These are phyloP conservation scores for Penicillium janthinellum DNA, from an alignment of 2,329 filamentous ascomycete genomes.

Conservation along the genomic window DNA sequence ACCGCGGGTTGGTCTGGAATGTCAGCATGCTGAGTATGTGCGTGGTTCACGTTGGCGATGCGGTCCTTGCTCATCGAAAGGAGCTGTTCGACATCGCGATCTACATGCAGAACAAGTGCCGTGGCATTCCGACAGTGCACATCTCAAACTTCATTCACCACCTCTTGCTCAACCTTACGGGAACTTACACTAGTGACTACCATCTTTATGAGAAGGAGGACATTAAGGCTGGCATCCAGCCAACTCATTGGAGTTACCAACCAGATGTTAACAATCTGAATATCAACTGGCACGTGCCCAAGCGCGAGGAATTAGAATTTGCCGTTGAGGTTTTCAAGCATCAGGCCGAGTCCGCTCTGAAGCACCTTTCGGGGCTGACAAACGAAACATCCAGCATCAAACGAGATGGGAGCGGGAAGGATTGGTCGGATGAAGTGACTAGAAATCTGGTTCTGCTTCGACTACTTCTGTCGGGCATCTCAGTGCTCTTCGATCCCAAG, in stretches of 20 bases:
- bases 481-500: conserved; percentile 82
- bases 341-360: conserved; percentile 75
- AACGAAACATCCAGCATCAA: conserved; percentile 79
- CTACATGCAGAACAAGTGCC: conserved; percentile 96
- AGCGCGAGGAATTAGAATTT: conserved; percentile 77
- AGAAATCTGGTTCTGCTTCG: conserved; percentile 84
- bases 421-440: conserved; percentile 97
- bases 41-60: conserved; percentile 89
- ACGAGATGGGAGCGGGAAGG: conserved; percentile 92
- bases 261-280: conserved; percentile 73
- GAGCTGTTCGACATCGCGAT: conserved; percentile 88
- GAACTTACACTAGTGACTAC: conserved; percentile 90
- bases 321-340: conserved; percentile 86
- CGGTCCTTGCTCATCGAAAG: conserved; percentile 84
- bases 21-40: conserved; percentile 97
- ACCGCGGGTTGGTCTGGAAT: conserved; percentile 93
- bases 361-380: conserved; percentile 76
- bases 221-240: conserved; percentile 69
- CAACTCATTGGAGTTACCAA: conserved; percentile 82
- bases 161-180: conserved; percentile 87
- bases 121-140: conserved; percentile 90
- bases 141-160: conserved; percentile 98
- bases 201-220: conserved; percentile 81
- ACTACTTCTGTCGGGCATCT: conserved; percentile 86
- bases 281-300: conserved; percentile 89